Evolutionary conservation across 1,139 yeast species (phyloP).

Genomic region (Ogataea hybrid): DNA sequence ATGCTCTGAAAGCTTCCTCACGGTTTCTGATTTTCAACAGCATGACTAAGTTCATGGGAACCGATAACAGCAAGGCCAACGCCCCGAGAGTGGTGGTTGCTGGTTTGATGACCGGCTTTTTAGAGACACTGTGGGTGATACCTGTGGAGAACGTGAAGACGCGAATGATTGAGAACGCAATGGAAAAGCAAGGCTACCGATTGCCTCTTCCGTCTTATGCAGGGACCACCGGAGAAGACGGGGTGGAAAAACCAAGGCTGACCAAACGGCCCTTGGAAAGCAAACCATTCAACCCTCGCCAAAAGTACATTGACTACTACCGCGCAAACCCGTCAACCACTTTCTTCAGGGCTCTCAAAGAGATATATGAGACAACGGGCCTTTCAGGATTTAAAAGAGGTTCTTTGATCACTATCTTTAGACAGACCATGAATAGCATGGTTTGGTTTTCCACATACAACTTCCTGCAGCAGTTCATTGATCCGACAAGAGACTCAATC

Average conservation of each 20-base stretch:
- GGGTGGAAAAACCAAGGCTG: conserved; percentile 10
- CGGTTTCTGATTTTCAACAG: conserved; percentile 74
- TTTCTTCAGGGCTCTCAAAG: conserved; percentile 51
- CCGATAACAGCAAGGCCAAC: conserved; percentile 53
- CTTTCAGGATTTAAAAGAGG: conserved; percentile 80
- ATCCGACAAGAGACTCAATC: conserved; percentile 43
- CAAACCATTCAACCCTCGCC: conserved; percentile 17
- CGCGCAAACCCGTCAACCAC: conserved; percentile 56
- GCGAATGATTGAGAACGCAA: conserved; percentile 72
- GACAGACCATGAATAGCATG: conserved; percentile 77
- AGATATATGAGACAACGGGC: conserved; percentile 77
- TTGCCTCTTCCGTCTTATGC: conserved; percentile 15
- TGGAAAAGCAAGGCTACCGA: conserved; percentile 29
- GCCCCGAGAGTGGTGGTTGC: conserved; percentile 80
- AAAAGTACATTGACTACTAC: conserved; percentile 36
- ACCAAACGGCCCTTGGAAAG: conserved; percentile 18
- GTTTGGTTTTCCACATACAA: conserved; percentile 86
- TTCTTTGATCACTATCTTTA: conserved; percentile 67
- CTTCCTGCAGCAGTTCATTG: conserved; percentile 65
- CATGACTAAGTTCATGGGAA: conserved; percentile 73
- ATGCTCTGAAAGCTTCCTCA: conserved; percentile 66
- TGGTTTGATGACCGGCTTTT: conserved; percentile 79
- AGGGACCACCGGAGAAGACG: background rate
- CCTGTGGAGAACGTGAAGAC: conserved; percentile 92
- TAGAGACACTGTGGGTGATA: conserved; percentile 79